These are phyloP conservation scores for Citrus mangshanensis DNA, from an alignment of 345 rosid genomes.

Conservation along the genomic window DNA sequence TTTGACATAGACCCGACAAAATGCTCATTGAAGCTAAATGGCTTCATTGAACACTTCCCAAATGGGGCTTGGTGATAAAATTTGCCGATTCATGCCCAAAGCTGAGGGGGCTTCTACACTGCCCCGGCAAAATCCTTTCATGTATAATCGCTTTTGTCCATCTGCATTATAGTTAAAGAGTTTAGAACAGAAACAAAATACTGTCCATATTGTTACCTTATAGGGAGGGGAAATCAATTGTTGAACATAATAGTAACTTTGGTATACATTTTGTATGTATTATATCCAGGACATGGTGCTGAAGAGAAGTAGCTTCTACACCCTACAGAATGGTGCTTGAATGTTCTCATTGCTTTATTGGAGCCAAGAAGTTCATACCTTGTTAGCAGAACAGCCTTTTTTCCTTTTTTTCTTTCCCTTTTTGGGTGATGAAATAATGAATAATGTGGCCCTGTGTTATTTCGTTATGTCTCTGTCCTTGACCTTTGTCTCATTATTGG, in stretches of 20 bases:
- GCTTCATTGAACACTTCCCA: background rate
- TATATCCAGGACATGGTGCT: slow-evolving; percentile 13
- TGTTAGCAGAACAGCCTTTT: background rate
- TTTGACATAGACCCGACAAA: background rate
- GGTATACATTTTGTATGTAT: slow-evolving; percentile 1
- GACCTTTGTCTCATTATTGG: background rate
- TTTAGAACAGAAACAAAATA: slow-evolving; percentile 40
- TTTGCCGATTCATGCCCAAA: background rate
- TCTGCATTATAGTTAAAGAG: slow-evolving; percentile 17
- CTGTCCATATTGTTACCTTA: slow-evolving; percentile 50
- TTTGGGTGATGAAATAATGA: background rate
- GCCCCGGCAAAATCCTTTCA: slow-evolving; percentile 14
- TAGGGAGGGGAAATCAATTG: slow-evolving; percentile 33
- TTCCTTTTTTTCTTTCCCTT: no score
- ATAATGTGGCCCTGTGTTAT: background rate
- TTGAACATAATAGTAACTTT: slow-evolving; percentile 18
- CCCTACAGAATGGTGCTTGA: background rate
- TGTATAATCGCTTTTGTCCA: slow-evolving; percentile 34
- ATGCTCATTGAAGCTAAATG: background rate
- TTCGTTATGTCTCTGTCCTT: background rate
- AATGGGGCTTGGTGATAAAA: background rate
- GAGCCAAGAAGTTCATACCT: slow-evolving; percentile 5
- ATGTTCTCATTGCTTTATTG: background rate
- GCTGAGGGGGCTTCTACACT: slow-evolving; percentile 1
- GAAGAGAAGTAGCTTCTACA: background rate